Conservation (phyloP, 176 grass and related monocot species). For the Hordeum marinum region DNA sequence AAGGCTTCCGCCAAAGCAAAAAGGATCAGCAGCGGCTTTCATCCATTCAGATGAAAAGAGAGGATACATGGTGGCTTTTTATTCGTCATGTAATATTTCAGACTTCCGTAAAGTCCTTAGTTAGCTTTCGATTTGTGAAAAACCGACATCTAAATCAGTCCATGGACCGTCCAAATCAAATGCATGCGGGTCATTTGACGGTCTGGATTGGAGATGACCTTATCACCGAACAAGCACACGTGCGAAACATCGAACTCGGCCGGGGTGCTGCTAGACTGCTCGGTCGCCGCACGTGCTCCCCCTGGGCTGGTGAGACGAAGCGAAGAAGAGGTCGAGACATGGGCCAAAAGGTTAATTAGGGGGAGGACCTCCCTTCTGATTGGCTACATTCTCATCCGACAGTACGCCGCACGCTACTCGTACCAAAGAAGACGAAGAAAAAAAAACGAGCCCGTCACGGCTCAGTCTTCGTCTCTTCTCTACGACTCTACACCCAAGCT, state of each 20-base stretch:
- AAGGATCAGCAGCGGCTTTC: too few species aligned
- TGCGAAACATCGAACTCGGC: background rate
- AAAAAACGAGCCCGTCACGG: background rate
- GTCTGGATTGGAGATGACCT: too few species aligned
- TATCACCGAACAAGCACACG: background rate
- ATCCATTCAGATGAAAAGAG: too few species aligned
- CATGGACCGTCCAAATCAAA: too few species aligned
- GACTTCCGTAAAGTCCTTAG: too few species aligned
- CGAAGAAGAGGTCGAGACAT: background rate
- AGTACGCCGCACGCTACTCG: background rate
- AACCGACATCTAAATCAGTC: too few species aligned
- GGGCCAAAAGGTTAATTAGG: background rate
- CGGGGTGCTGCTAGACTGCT: background rate
- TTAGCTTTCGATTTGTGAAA: too few species aligned
- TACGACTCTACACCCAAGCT: background rate
- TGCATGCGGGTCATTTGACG: too few species aligned
- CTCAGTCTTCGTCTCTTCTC: background rate
- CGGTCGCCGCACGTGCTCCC: conserved; percentile 7
- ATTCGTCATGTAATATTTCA: too few species aligned
- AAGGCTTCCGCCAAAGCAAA: too few species aligned
- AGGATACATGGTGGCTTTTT: too few species aligned
- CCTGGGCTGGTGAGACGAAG: background rate
- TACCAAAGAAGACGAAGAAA: background rate
- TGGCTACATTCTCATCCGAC: background rate
- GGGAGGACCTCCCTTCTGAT: background rate